Evolutionary conservation across 2,329 filamentous ascomycete species (phyloP).

Genomic region (Arthrobotrys conoides): DNA sequence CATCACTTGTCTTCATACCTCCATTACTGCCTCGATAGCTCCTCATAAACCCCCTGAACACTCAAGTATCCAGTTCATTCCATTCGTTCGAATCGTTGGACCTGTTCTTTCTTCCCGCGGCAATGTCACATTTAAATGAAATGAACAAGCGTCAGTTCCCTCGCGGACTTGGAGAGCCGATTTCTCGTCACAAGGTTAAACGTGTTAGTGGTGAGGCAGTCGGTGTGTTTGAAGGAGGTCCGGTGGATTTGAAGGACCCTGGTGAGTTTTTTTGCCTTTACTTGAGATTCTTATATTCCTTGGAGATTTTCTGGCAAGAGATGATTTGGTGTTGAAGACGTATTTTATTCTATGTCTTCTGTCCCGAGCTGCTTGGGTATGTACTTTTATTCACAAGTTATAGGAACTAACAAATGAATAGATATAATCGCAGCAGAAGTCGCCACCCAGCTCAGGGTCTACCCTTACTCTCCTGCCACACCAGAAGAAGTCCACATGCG

Average conservation of each 20-base stretch:
- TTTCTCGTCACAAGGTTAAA: background rate
- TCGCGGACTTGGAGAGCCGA: conserved; percentile 31
- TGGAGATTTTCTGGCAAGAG: background rate
- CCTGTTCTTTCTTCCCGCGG: background rate
- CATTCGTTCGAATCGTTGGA: background rate
- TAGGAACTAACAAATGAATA: conserved; percentile 3
- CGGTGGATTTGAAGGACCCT: conserved; percentile 39
- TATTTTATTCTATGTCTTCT: too few species aligned
- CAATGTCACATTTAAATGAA: conserved; percentile 11
- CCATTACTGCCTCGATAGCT: too few species aligned
- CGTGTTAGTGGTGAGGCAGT: background rate
- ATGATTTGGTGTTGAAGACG: too few species aligned
- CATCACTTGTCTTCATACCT: background rate
- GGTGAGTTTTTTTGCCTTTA: conserved; percentile 20
- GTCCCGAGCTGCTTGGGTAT: background rate
- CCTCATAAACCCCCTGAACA: background rate
- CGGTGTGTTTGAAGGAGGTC: conserved; percentile 16
- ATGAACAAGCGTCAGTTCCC: conserved; percentile 36
- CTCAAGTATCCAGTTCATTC: background rate
- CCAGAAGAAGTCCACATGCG: conserved; percentile 2
- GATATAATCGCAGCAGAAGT: conserved; percentile 12
- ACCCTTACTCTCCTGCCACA: conserved; percentile 9
- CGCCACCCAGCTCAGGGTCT: conserved; percentile 14
- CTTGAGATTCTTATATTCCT: background rate
- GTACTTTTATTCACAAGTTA: background rate